These are phyloP conservation scores for Psidium guajava DNA, from an alignment of 345 rosid genomes.

Conservation along the genomic window DNA sequence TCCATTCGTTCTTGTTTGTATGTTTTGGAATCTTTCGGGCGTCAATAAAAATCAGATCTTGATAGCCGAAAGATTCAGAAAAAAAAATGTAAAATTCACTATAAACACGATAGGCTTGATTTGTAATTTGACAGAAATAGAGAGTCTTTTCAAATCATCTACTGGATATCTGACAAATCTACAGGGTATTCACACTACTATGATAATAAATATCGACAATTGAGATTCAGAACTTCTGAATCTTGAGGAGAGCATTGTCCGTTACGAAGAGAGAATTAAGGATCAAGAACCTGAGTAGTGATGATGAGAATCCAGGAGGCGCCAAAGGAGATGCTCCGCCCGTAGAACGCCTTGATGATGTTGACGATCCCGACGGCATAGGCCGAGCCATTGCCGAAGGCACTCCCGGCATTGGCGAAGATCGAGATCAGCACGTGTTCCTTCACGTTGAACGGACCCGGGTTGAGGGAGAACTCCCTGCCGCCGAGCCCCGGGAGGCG, in stretches of 20 bases:
- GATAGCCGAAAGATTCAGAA: not conserved
- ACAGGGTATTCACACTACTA: not conserved
- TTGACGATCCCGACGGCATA: slow-evolving; percentile 3
- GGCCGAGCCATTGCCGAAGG: slow-evolving; percentile 2
- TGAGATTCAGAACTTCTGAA: not conserved
- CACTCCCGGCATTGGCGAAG: slow-evolving; percentile 10
- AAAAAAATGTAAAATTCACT: not conserved
- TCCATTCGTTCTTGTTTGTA: not conserved
- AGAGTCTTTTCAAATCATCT: not conserved
- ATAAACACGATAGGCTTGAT: not conserved
- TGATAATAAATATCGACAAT: not conserved
- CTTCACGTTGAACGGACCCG: slow-evolving; percentile 7
- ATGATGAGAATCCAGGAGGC: slow-evolving; percentile 5
- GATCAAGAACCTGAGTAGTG: slow-evolving; percentile 2
- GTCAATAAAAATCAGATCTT: not conserved
- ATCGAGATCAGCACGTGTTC: slow-evolving; percentile 11
- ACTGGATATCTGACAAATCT: not conserved
- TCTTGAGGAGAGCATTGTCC: not conserved
- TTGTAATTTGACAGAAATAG: not conserved
- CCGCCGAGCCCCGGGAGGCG: not conserved
- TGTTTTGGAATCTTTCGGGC: not conserved
- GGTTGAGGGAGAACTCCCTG: slow-evolving; percentile 7
- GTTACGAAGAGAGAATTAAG: not conserved
- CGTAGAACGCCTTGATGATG: slow-evolving; percentile 11
- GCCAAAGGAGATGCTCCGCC: slow-evolving; percentile 4